A percentile compares a stretch with the other conserved stretches of the same genome.
Evolutionary conservation across 768 basidiomycete genomes (phyloP).

Genomic region (Suillus subalutaceus): DNA sequence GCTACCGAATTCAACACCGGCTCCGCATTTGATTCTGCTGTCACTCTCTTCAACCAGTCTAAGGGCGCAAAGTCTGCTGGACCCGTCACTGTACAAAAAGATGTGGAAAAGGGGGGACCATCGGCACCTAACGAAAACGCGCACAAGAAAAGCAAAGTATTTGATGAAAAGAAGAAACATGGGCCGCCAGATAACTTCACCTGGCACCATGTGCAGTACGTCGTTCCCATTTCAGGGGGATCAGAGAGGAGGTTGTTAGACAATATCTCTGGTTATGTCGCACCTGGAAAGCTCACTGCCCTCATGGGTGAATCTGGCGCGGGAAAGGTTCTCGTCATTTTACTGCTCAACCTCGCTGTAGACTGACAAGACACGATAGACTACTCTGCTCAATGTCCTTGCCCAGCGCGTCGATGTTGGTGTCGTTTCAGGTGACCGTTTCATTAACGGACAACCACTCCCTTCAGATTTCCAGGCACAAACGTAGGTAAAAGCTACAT

Average conservation of each 20-base stretch:
- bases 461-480: conserved; percentile 58
- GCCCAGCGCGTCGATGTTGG: conserved; percentile 43
- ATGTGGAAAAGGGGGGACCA: conserved; percentile 32
- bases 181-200: conserved; percentile 67
- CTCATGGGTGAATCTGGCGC: conserved; percentile 69
- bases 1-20: conserved; percentile 59
- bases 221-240: conserved; percentile 37
- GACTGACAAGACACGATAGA: conserved; percentile 30
- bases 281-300: conserved; percentile 79
- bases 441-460: conserved; percentile 48
- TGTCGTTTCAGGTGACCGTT: conserved; percentile 42
- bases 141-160: neutral
- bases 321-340: conserved; percentile 41
- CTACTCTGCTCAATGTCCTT: conserved; percentile 52
- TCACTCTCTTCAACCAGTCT: conserved; percentile 63
- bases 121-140: neutral
- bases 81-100: conserved; percentile 24
- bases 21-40: conserved; percentile 37
- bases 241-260: conserved; percentile 61
- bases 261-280: conserved; percentile 78
- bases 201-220: conserved; percentile 74
- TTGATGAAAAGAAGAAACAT: conserved; percentile 24
- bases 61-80: conserved; percentile 41
- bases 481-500: conserved; percentile 37
- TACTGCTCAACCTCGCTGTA: conserved; percentile 17